Conservation (phyloP, 495 filamentous ascomycete species). For the Daldinia loculata region DNA sequence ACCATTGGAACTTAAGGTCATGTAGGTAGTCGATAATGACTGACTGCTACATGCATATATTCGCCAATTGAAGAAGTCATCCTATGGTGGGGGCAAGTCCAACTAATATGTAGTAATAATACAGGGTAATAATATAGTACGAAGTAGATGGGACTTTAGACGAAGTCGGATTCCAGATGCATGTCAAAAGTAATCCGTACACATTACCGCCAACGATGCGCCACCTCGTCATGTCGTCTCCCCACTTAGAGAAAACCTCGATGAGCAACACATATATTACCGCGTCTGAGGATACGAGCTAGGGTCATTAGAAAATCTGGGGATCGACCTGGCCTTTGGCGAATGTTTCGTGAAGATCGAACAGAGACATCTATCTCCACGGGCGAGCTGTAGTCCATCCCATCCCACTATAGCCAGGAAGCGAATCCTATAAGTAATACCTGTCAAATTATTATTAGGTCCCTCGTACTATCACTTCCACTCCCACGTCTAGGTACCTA, state of each 20-base stretch:
- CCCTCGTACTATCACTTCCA: background rate
- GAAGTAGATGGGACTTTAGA: background rate
- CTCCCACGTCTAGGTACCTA: background rate
- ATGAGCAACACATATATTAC: background rate
- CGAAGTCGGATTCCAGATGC: slow-evolving; percentile 1
- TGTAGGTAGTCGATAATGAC: background rate
- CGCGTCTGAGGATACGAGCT: background rate
- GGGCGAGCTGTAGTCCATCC: background rate
- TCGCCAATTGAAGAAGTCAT: slow-evolving; percentile 6
- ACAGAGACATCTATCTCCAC: background rate
- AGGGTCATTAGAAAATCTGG: background rate
- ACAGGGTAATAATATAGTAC: too few relatives aligned
- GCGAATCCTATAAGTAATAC: slow-evolving; percentile 28
- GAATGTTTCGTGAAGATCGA: background rate
- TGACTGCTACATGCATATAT: background rate
- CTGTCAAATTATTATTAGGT: slow-evolving; percentile 31
- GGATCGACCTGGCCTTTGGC: background rate
- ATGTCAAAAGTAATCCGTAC: background rate
- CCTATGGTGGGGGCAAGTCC: background rate
- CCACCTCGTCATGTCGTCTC: background rate
- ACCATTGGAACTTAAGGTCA: background rate
- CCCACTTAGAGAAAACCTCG: background rate
- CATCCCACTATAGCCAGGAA: slow-evolving; percentile 11
- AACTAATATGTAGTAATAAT: background rate
- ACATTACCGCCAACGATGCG: background rate